phyloP scores from a whole-genome alignment of 2,329 filamentous ascomycete species.

The Talaromyces funiculosus region DNA sequence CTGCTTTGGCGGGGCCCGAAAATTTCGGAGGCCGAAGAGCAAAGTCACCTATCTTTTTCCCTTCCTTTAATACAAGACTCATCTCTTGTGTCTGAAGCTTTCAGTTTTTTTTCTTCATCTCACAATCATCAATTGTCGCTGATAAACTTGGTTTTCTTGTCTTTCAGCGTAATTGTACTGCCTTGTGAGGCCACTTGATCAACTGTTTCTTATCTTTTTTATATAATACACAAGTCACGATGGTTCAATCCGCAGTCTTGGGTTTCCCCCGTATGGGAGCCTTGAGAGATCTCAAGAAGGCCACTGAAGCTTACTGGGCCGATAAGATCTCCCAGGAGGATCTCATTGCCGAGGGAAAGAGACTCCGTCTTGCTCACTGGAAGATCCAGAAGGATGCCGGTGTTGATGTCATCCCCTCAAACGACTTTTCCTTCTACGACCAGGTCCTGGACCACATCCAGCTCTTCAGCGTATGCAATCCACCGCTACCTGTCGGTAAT shows the following conservation, averaged over 20 bases:
- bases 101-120: neutral
- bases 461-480: constrained; percentile 75
- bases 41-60: neutral
- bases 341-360: constrained; percentile 91
- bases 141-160: neutral
- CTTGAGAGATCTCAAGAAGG: constrained; percentile 99
- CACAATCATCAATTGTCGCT: constrained; percentile 1
- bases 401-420: constrained; percentile 96
- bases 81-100: neutral
- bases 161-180: constrained; percentile 5
- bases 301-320: constrained; percentile 95
- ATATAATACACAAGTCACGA: neutral
- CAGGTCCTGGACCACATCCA: constrained; percentile 97
- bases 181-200: neutral
- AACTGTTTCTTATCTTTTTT: neutral
- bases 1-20: constrained; percentile 6
- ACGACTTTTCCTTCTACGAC: constrained; percentile 99
- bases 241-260: constrained; percentile 59
- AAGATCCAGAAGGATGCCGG: constrained; percentile 99
- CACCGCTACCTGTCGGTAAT: neutral
- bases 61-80: neutral
- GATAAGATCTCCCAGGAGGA: constrained; percentile 90
- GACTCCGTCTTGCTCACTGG: constrained; percentile 95
- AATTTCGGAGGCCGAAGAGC: constrained; percentile 5
- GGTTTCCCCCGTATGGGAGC: constrained; percentile 99